Conservation (phyloP, 768 basidiomycete species). For the Leccinum rimulosum region DNA sequence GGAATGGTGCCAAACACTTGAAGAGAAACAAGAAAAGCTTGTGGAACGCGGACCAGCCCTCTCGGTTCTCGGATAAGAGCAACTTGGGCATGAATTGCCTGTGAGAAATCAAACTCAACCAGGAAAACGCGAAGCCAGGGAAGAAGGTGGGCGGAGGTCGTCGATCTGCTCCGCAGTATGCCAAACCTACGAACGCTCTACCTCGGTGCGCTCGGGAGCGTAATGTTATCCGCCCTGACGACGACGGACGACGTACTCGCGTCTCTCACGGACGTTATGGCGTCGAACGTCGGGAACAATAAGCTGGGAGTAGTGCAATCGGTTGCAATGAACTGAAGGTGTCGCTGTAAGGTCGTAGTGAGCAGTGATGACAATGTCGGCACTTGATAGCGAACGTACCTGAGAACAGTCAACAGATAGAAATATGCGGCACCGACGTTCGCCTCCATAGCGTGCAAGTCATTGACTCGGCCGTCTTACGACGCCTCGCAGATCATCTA, state of each 20-base stretch:
- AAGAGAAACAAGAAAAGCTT: constrained; percentile 90
- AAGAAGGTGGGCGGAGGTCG: too few species aligned
- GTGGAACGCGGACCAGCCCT: constrained; percentile 98
- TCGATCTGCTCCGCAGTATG: too few species aligned
- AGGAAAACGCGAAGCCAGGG: constrained; percentile 98
- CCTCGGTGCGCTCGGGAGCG: too few species aligned
- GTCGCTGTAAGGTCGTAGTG: constrained; percentile 52
- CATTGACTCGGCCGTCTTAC: constrained; percentile 62
- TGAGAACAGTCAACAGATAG: constrained; percentile 81
- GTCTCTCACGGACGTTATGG: too few species aligned
- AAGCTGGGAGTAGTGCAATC: too few species aligned
- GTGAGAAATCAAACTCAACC: constrained; percentile 96
- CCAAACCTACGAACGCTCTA: too few species aligned
- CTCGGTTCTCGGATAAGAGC: constrained; percentile 81
- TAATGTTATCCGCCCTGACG: too few species aligned
- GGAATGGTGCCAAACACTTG: constrained; percentile 90
- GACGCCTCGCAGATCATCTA: constrained; percentile 80
- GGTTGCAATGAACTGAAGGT: constrained; percentile 96
- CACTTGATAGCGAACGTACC: constrained; percentile 43
- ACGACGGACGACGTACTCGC: too few species aligned
- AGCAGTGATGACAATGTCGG: background rate
- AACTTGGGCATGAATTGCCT: constrained; percentile 97
- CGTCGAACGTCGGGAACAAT: too few species aligned
- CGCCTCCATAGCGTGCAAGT: constrained; percentile 82
- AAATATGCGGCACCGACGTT: constrained; percentile 89